Base-by-base conservation (phyloP, 345 rosid species). In the Iberis pinnata region DNA sequence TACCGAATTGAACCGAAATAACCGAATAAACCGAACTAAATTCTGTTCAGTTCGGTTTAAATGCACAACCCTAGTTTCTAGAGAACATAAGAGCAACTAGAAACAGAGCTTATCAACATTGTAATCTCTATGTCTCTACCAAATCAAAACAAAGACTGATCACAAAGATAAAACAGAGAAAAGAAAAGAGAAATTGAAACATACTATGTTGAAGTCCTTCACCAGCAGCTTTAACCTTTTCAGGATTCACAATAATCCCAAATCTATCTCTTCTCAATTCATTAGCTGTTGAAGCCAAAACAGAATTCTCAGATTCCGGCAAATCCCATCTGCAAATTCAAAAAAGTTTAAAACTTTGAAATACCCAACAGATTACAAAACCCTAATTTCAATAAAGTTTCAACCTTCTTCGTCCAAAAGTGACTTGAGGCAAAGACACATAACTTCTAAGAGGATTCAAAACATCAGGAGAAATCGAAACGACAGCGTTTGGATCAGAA, bases 371-470 rank as follows among this genome's bases (percentile, higher is more conserved):
- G 25, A 52, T 15, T 13, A 43, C 1, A 31, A 59, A 52, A 17
- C 51, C 60, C 49, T 20, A 46, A 46, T 12, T 52, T 17, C 14
- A 44, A 46, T 35, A 15, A 61, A 43, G 38, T 17, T 24, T 5
- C 4, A 7, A 87, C 98, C 98, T 90, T 78, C 67, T 82, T 44
- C 89, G 94, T 42, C 96, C 98, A 51, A 87, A 82, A 0, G 92
- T 80, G 78, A 90, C 96, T 70, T 78, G 95, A 43, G 96, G 98
- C 50, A 90, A 64, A 37, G 95, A 77, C 5, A 90, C 44, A 40
- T 84, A 80, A 67, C 83, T 85, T 64, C 95, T 76, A 46, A 90
- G 95, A 54, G 98, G 95, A 65, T 84, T 90, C 59, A 87, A 56
- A 6, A 67, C 82, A 47, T 80, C 89, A 12, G 86, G 65, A 36